Evolutionary conservation across 352 stramenopile species (phyloP), one percentile per base, ranked within the genome.

Genomic region (Pilasporangium apinafurcum): DNA sequence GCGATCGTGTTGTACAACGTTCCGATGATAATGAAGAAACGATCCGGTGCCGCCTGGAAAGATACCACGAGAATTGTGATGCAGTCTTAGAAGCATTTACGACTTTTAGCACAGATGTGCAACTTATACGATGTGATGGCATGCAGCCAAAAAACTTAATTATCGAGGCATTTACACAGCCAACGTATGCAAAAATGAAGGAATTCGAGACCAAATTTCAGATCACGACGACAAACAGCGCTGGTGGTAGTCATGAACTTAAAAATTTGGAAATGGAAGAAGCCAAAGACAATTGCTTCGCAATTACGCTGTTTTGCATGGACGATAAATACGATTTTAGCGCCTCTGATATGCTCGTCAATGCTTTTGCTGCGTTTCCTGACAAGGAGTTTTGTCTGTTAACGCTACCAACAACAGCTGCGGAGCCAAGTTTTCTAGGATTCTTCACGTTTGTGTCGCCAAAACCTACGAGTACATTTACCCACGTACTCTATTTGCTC

Each of bases 11-110:
- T 1, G 46, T 90, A 25, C 90, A 97, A 61, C 65, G 90, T 26
- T 87, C 68, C 6, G 92, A 98, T 57, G 92, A 98, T 66, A 97
- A 86, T 0, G 87, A 96, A 40, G 82, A 91, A n/a, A 97, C 94
- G 49, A 82, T 97, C 17, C 77, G 68, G 44, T 86, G 83, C 10
- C 72, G 92, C 13, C 55, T 98, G 3, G 59, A 74, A 7, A 83
- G 87, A 44, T 97, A 85, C 48, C 81, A 96, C 55, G 57, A 64
- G 9, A 69, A 92, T 48, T 68, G 57, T 17, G 64, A 66, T 13
- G 53, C 62, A 4, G 75, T 92, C 21, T 48, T 84, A 7, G 42
- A 29, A 0, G 55, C 59, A 0, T 89, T 92, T 34, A 55, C 44
- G 5, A 32, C 52, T 2, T n/a, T n/a, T n/a, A 56, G 44, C 39